Base-by-base conservation (phyloP, 2,329 filamentous ascomycete genomes). In the Claviceps capensis region DNA sequence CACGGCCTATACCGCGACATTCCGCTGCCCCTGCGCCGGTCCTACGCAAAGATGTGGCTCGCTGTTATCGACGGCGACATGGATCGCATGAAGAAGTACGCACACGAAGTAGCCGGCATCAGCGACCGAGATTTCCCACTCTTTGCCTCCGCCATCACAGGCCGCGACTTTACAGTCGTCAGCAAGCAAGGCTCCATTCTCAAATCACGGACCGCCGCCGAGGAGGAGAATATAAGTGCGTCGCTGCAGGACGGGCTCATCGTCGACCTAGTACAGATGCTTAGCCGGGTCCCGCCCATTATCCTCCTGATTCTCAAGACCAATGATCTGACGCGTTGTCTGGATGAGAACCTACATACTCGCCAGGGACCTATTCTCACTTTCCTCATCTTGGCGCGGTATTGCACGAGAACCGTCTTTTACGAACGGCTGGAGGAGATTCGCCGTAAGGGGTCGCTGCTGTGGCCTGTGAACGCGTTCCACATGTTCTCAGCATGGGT, bases 1-100 rank as follows among this genome's bases (percentile, higher is more conserved):
- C 93, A 98, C 66, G 94, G 93, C 2, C 76, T 98, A 2, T 98
- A 98, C 69, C 86, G 94, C 53, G 88, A 95, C 59, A 97, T 97
- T 50, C 87, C 90, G 0, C 73, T 82, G 52, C 70, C 80, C 1
- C 70, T 96, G 30, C 83, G 89, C 50, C 81, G 89, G 23, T 87
- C 85, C 17, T 98, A 98, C 62, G 93, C 93, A 50, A 95, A 96
- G 68, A 85, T 98, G 65, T 98, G 93, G 93, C 81, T 98, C 11
- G 90, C 93, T 5, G 88, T 98, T 23, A 85, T 98, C 50, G 88
- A 97, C 59, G 85, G 86, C 0, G 88, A 98, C 62, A 84, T 95
- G 69, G 69, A 76, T 3, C 75, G 76, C 19, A 98, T 98, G 93
- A 85, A 88, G 58, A 82, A 83, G 61, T 95, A 95, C 65, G 85